phyloP scores from a whole-genome alignment of 2,329 filamentous ascomycete species.

The Monilinia laxa region DNA sequence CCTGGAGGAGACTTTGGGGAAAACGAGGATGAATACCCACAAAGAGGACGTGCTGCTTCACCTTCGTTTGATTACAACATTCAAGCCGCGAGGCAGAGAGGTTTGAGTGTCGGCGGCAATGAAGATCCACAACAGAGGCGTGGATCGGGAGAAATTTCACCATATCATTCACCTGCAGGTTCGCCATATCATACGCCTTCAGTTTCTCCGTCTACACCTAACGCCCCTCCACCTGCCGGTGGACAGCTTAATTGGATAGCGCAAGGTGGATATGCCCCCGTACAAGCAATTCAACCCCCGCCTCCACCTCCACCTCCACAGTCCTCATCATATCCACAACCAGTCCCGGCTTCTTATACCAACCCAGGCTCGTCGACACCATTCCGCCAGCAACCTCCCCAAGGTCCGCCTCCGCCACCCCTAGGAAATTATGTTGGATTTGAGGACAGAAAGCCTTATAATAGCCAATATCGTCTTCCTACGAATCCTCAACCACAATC shows the following conservation, averaged over 20 bases:
- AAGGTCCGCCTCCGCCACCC: conserved; percentile 27
- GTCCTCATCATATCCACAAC: conserved; percentile 24
- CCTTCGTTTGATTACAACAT: conserved; percentile 4
- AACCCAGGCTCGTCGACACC: conserved; percentile 6
- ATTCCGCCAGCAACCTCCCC: conserved; percentile 22
- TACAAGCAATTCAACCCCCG: conserved; percentile 1
- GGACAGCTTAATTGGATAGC: conserved; percentile 38
- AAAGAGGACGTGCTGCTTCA: conserved; percentile 39
- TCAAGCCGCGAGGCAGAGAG: conserved; percentile 28
- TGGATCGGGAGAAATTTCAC: conserved; percentile 46
- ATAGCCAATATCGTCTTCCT: conserved; percentile 24
- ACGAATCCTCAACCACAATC: conserved; percentile 23
- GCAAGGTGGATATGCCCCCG: conserved; percentile 18
- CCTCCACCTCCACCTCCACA: conserved; percentile 11
- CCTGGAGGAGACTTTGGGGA: conserved; percentile 49
- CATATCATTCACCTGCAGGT: conserved; percentile 7
- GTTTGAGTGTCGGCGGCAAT: conserved; percentile 31
- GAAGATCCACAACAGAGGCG: conserved; percentile 44
- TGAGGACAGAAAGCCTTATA: conserved; percentile 17
- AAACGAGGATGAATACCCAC: conserved; percentile 59
- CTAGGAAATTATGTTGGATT: conserved; percentile 7
- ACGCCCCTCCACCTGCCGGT: conserved; percentile 37
- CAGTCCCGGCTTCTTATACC: not conserved
- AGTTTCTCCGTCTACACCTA: conserved; percentile 25
- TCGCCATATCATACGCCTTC: conserved; percentile 24